A percentile compares a stretch with the other conserved stretches of the same genome.
phyloP scores from a whole-genome alignment of 1,284 basidiomycete species.

The Pseudozyma pruni region DNA sequence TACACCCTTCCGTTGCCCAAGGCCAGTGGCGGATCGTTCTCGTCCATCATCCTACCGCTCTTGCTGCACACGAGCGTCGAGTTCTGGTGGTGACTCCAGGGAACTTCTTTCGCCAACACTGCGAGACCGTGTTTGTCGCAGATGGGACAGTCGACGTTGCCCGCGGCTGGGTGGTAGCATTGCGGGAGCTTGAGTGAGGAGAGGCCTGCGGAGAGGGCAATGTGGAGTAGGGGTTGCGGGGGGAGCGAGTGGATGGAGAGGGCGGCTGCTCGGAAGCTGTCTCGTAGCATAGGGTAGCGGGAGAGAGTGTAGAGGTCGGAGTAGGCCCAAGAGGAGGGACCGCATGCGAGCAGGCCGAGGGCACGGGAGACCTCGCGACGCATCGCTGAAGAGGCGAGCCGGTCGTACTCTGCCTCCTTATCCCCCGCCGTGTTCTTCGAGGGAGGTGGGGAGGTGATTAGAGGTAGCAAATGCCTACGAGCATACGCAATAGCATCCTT shows the following conservation, averaged over 20 bases:
- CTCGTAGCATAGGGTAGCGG: conserved; percentile 45
- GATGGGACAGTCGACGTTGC: conserved; percentile 80
- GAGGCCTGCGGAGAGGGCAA: conserved; percentile 62
- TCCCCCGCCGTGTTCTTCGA: neutral
- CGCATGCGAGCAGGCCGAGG: conserved; percentile 60
- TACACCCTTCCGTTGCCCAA: conserved; percentile 93
- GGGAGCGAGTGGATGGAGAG: conserved; percentile 57
- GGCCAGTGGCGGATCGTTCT: conserved; percentile 88
- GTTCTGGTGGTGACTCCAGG: conserved; percentile 91
- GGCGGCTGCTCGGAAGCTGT: conserved; percentile 47
- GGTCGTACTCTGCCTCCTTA: conserved; percentile 40
- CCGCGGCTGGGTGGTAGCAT: conserved; percentile 36
- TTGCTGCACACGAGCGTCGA: conserved; percentile 93
- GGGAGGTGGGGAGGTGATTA: conserved; percentile 73
- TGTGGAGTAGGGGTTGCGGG: conserved; percentile 56
- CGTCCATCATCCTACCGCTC: conserved; percentile 92
- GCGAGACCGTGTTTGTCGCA: conserved; percentile 79
- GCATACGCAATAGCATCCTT: conserved; percentile 87
- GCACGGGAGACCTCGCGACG: conserved; percentile 33
- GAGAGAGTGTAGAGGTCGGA: conserved; percentile 52
- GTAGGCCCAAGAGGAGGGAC: conserved; percentile 37
- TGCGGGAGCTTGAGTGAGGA: conserved; percentile 56
- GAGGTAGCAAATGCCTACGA: conserved; percentile 78
- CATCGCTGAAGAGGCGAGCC: conserved; percentile 27
- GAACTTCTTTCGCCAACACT: conserved; percentile 81